Conservation (phyloP, 2,329 filamentous ascomycete species). For the Botrytis elliptica region DNA sequence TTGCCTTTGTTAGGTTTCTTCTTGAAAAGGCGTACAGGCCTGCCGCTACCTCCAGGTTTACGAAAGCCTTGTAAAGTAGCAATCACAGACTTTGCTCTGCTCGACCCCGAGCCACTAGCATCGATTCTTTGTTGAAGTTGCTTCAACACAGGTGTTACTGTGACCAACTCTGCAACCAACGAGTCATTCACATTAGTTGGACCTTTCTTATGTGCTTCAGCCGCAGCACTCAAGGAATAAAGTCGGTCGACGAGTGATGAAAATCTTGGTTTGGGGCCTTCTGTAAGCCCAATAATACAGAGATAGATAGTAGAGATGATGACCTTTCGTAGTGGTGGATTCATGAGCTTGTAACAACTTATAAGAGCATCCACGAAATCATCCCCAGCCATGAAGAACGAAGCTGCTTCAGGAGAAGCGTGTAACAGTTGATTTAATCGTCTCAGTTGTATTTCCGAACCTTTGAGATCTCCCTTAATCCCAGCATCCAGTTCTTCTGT, state of each 20-base stretch:
- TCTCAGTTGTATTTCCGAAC: conserved; percentile 54
- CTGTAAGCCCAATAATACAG: conserved; percentile 68
- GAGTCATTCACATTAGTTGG: conserved; percentile 62
- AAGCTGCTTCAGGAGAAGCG: conserved; percentile 55
- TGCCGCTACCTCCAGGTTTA: conserved; percentile 52
- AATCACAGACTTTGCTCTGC: conserved; percentile 60
- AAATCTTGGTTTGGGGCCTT: conserved; percentile 64
- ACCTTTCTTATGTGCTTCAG: conserved; percentile 60
- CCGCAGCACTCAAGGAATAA: conserved; percentile 72
- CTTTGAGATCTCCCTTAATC: conserved; percentile 53
- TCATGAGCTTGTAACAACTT: conserved; percentile 62
- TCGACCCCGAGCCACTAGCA: conserved; percentile 49
- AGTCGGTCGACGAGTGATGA: conserved; percentile 79
- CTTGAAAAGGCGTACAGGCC: conserved; percentile 49
- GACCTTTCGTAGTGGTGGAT: conserved; percentile 61
- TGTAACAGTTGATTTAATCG: conserved; percentile 63
- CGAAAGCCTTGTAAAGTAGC: conserved; percentile 59
- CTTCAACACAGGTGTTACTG: conserved; percentile 71
- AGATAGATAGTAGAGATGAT: conserved; percentile 75
- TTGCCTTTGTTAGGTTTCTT: conserved; percentile 18
- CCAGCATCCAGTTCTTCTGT: conserved; percentile 63
- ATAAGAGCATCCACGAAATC: conserved; percentile 81
- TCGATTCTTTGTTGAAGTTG: conserved; percentile 58
- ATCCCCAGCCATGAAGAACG: conserved; percentile 75
- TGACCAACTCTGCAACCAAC: conserved; percentile 78